These are phyloP conservation scores for Ascoidea tarda DNA, from an alignment of 805 yeast genomes.

Conservation along the genomic window DNA sequence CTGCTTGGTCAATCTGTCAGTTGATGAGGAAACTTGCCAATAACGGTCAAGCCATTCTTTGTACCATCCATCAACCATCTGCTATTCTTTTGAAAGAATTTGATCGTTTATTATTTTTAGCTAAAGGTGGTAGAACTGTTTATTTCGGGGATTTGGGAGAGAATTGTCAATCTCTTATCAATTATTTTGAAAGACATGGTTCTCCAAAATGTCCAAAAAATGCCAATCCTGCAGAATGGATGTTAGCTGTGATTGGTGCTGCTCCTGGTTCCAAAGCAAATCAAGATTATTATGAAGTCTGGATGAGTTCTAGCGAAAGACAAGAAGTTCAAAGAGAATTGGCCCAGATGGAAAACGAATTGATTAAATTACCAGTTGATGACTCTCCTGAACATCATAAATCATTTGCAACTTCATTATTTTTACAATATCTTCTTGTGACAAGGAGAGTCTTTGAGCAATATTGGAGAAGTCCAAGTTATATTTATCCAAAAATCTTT, in stretches of 20 bases:
- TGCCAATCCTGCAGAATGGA: constrained; percentile 86
- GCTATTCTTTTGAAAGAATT: constrained; percentile 66
- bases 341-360: constrained; percentile 36
- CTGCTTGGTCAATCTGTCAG: constrained; percentile 53
- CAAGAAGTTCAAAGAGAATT: constrained; percentile 37
- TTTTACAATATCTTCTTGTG: constrained; percentile 28
- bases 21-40: constrained; percentile 44
- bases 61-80: constrained; percentile 81
- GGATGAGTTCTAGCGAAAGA: constrained; percentile 59
- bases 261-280: constrained; percentile 68
- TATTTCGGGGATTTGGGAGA: constrained; percentile 65
- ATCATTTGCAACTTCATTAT: constrained; percentile 29
- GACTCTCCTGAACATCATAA: constrained; percentile 14
- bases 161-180: constrained; percentile 40
- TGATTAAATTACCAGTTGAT: constrained; percentile 20
- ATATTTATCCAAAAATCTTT: constrained; percentile 39
- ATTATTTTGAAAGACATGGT: constrained; percentile 54
- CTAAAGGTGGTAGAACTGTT: constrained; percentile 59
- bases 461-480: constrained; percentile 51
- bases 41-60: constrained; percentile 50
- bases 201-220: constrained; percentile 50
- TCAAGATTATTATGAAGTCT: constrained; percentile 62
- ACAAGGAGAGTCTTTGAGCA: constrained; percentile 41
- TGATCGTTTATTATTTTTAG: constrained; percentile 59
- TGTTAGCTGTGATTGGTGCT: constrained; percentile 76